phyloP scores from a whole-genome alignment of 805 yeast species.

The Wickerhamomyces ciferrii region DNA sequence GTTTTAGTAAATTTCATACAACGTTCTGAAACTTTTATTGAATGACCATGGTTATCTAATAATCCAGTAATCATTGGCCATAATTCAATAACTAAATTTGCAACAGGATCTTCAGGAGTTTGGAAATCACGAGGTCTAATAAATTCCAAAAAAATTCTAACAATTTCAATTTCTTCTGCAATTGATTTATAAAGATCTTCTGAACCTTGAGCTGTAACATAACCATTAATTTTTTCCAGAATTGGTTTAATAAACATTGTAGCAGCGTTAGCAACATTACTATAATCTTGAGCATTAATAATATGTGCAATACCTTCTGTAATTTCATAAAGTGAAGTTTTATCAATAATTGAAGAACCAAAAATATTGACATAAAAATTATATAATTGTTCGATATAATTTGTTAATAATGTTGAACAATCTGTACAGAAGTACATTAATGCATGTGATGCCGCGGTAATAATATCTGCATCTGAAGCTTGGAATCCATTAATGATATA shows the following conservation, averaged over 20 bases:
- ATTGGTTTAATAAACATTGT: conserved; percentile 66
- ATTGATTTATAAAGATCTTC: conserved; percentile 39
- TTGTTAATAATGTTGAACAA: conserved; percentile 62
- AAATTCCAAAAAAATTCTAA: conserved; percentile 54
- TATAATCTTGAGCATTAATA: conserved; percentile 53
- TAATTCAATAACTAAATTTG: conserved; percentile 45
- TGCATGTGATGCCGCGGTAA: conserved; percentile 88
- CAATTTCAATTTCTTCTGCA: conserved; percentile 71
- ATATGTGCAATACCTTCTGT: conserved; percentile 90
- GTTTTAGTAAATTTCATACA: conserved; percentile 62
- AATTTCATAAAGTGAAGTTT: conserved; percentile 68
- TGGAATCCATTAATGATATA: conserved; percentile 78
- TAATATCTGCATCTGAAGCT: conserved; percentile 35
- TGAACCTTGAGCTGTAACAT: conserved; percentile 15
- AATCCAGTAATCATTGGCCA: conserved; percentile 55
- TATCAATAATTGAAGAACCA: conserved; percentile 46
- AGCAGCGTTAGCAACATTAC: conserved; percentile 46
- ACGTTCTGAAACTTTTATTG: conserved; percentile 68
- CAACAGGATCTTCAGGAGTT: conserved; percentile 40
- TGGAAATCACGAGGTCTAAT: conserved; percentile 37
- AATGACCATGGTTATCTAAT: conserved; percentile 50
- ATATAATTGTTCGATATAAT: conserved; percentile 69
- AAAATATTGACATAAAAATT: conserved; percentile 58
- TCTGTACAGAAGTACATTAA: conserved; percentile 93
- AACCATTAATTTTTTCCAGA: conserved; percentile 36